These are phyloP conservation scores for Adenanthera pavonina DNA, from an alignment of 306 rosid genomes.

Conservation along the genomic window DNA sequence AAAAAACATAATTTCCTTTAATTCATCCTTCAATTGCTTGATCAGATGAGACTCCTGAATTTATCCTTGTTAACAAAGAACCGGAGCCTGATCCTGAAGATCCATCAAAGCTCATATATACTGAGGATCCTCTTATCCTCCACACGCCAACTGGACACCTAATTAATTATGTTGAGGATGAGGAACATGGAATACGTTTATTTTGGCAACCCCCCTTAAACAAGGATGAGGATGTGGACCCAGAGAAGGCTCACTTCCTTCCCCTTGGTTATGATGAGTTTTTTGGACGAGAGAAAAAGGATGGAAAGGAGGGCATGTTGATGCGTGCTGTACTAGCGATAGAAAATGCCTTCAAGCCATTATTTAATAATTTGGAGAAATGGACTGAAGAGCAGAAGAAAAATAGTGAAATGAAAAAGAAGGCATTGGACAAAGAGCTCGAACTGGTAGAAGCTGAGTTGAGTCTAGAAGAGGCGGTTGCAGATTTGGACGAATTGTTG, in stretches of 20 bases:
- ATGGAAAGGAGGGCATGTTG: constrained; percentile 42
- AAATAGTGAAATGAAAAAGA: constrained; percentile 57
- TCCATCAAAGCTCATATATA: constrained; percentile 72
- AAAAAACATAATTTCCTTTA: constrained; percentile 20
- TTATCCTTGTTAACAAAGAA: constrained; percentile 78
- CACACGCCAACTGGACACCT: constrained; percentile 82
- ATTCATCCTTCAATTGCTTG: constrained; percentile 43
- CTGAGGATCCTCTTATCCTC: constrained; percentile 82
- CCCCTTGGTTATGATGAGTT: constrained; percentile 90
- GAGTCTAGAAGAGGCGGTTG: constrained; percentile 67
- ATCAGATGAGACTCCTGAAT: constrained; percentile 84
- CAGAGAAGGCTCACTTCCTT: constrained; percentile 66
- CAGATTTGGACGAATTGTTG: constrained; percentile 74
- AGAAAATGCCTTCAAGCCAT: constrained; percentile 61
- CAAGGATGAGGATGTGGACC: constrained; percentile 72
- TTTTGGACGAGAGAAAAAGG: constrained; percentile 51
- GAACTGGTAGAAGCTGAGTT: constrained; percentile 82
- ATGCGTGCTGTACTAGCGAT: constrained; percentile 48
- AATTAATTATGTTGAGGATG: constrained; percentile 84
- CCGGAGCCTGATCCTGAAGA: constrained; percentile 91
- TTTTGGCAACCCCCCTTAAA: constrained; percentile 88
- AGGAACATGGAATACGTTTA: constrained; percentile 75
- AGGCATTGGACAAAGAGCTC: constrained; percentile 62
- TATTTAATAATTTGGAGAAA: constrained; percentile 59
- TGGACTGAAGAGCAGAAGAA: constrained; percentile 74